Base-by-base conservation (phyloP, 805 yeast genomes). In the Limtongia smithiae region DNA sequence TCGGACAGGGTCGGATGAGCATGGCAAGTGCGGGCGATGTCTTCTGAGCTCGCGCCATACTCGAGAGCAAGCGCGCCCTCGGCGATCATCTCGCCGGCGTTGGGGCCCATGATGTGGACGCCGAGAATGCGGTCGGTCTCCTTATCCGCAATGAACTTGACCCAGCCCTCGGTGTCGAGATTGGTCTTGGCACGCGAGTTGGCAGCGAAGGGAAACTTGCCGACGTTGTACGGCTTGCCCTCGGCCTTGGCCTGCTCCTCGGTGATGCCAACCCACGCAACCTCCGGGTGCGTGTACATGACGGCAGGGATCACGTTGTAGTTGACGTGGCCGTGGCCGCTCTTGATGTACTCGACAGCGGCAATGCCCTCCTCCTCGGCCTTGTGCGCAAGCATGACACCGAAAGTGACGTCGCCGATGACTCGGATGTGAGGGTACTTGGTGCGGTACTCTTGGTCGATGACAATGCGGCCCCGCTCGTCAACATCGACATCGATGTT, bases 311-410 rank as follows among this genome's bases (percentile, higher is more conserved):
- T 93, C 75, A 86, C 94, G 63, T 83, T 95, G 74, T 93, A 93
- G 82, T 93, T 93, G 61, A 93, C 97, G 70, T 93, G 98, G 53
- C 99, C 99, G 68, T 85, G 85, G 60, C 97, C 98, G 61, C 72
- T 72, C 77, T 88, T 88, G 70, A 93, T 80, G 76, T 81, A 86
- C 75, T 93, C 99, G 59, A 79, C 97, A 60, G 96, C 97, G 50
- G 99, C 99, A 62, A 93, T 83, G 73, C 96, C 99, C 78, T 93
- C 99, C 71, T 93, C 99, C 78, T 93, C 99, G 57, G 99, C 99
- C 79, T 93, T 93, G 80, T 93, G 99, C 59, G 99, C 99, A 73
- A 93, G 80, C 99, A 93, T 93, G 63, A 95, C 91, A 63, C 99
- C 99, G 64, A 87, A 93, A 36, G 99, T 93, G 48, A 83, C 97